Conservation (phyloP, 179 eudicot genomes). For the Sideroxylon spinosum region DNA sequence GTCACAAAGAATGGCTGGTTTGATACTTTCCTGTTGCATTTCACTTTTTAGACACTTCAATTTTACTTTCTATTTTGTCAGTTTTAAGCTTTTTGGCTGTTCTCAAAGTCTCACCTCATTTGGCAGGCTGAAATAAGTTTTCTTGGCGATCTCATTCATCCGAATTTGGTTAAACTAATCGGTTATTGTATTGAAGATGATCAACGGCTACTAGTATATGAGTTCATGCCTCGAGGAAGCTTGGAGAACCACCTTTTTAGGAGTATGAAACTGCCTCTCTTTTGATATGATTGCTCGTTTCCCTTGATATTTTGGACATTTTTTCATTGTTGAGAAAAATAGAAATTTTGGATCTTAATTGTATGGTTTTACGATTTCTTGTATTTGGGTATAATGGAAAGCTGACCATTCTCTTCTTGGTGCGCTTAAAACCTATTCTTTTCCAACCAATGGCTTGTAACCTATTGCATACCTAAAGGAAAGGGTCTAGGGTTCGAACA, state of each 20-base stretch:
- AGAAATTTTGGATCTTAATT: neutral
- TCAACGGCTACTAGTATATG: slow-evolving; percentile 86
- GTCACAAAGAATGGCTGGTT: slow-evolving; percentile 97
- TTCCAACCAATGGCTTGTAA: neutral
- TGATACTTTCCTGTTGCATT: slow-evolving; percentile 20
- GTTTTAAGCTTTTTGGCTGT: slow-evolving; percentile 12
- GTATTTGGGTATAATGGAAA: neutral
- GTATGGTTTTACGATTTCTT: neutral
- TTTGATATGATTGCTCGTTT: neutral
- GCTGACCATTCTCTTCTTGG: neutral
- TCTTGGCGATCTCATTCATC: slow-evolving; percentile 72
- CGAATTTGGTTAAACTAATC: slow-evolving; percentile 77
- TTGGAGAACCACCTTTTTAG: slow-evolving; percentile 94
- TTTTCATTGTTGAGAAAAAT: neutral
- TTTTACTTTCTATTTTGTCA: neutral
- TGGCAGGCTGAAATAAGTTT: slow-evolving; percentile 89
- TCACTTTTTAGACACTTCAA: neutral
- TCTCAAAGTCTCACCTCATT: slow-evolving; percentile 1
- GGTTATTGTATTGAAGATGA: slow-evolving; percentile 96
- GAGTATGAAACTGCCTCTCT: slow-evolving; percentile 47
- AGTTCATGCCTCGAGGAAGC: slow-evolving; percentile 96
- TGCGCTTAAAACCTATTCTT: slow-evolving; percentile 1
- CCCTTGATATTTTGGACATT: neutral
- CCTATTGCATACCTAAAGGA: neutral
- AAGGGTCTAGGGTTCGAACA: no score